Evolutionary conservation across 441 rosid species (phyloP), one percentile per base, ranked within the genome.

Genomic region (Lagerstroemia fauriei): DNA sequence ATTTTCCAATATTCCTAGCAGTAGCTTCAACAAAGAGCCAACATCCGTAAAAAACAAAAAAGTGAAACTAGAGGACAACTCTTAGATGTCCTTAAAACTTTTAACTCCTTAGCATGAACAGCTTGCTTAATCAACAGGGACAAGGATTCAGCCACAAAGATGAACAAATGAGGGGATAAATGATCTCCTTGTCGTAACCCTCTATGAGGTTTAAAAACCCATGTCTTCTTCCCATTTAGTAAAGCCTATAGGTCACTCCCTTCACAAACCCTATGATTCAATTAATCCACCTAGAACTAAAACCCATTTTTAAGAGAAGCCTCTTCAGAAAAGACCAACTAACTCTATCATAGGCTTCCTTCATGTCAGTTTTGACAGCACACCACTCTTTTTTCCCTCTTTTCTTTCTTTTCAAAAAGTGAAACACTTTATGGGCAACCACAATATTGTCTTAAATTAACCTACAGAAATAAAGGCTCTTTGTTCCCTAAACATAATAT

Each of bases 121-220:
- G 6, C 44, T 38, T 38, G 44, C 53, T 50, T 16, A 1, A 50
- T 16, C 17, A 50, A 50, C 17, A 3, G 17, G 53, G 10, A 50
- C 1, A 50, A 16, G 12, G 17, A 10, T 2, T 50, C 10, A 9
- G 53, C 53, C 9, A 50, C 53, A 10, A 50, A 9, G 53, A 50
- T 50, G 53, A 50, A 50, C 53, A 72, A 34, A 14, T 31, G 34
- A 10, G 50, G 76, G 1, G 76, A 72, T 0, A 72, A 4, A 11
- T 50, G 76, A 14, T 72, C 76, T 25, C 76, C 76, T 34, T 72
- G 76, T 22, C 76, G 8, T 14, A 72, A 12, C 46, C 76, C 76
- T 72, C 76, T 72, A 32, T 2, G 3, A 2, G 25, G 76, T 4
- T 10, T 34, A 10, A 72, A 24, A 14, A 2, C 12, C 0, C 48